Conservation (phyloP, 441 rosid genomes). For the Adansonia grandidieri region DNA sequence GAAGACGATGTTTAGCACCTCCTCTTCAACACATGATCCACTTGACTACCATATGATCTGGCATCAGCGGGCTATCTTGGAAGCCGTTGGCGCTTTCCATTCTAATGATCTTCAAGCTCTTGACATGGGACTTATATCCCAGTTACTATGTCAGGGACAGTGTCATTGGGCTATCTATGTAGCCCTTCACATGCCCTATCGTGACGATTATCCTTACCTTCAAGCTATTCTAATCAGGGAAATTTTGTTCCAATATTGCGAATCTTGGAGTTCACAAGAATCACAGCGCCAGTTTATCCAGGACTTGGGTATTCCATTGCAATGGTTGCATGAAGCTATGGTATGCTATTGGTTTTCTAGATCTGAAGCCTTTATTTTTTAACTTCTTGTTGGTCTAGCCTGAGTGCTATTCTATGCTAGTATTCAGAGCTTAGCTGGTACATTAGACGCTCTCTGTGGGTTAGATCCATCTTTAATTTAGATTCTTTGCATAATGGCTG, state of each 20-base stretch:
- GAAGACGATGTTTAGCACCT: slow-evolving; percentile 90
- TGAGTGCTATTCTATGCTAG: slow-evolving; percentile 18
- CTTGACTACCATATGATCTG: slow-evolving; percentile 99
- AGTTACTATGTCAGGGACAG: slow-evolving; percentile 74
- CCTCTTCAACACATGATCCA: slow-evolving; percentile 90
- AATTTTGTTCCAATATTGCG: slow-evolving; percentile 92
- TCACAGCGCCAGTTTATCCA: slow-evolving; percentile 77
- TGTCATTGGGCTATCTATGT: slow-evolving; percentile 98
- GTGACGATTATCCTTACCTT: slow-evolving; percentile 76
- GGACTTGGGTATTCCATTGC: slow-evolving; percentile 72
- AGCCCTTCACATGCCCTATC: slow-evolving; percentile 78
- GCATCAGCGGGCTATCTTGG: slow-evolving; percentile 87
- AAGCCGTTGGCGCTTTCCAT: slow-evolving; percentile 78
- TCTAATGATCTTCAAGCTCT: slow-evolving; percentile 89
- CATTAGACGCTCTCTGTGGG: slow-evolving; percentile 7
- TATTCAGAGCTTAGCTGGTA: not conserved
- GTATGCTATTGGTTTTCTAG: slow-evolving; percentile 45
- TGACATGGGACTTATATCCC: slow-evolving; percentile 93
- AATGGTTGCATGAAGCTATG: slow-evolving; percentile 98
- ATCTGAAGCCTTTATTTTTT: slow-evolving; percentile 19
- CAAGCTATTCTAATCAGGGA: slow-evolving; percentile 76
- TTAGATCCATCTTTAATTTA: slow-evolving; percentile 8
- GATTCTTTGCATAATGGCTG: slow-evolving; percentile 11
- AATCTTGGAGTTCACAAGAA: slow-evolving; percentile 83
- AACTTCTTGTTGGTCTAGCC: slow-evolving; percentile 4